Base-by-base conservation (phyloP, 257 asterid genomes). In the Datura wrightii region DNA sequence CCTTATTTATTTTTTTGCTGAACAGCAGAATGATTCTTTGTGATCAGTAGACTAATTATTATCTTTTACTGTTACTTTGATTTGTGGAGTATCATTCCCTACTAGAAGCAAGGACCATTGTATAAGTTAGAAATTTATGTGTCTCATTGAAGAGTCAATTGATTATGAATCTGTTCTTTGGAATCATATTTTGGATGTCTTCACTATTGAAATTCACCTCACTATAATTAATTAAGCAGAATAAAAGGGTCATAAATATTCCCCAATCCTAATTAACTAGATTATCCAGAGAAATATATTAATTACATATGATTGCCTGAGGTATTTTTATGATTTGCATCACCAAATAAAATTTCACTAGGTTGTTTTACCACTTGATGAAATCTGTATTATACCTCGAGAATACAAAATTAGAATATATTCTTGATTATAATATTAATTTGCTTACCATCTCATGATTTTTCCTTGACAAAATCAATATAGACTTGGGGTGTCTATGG, bases 151-250 rank as follows among this genome's bases (percentile, higher is more conserved):
- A 74, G 81, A 48, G 60, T 74, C 60, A 19, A 48, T 6, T 50
- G 81, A 50, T 5, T 11, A 19, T 48, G 60, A 74, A 74, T 74
- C 44, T 48, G 42, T 74, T 5, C 81, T 74, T 48, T 74, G 60
- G 81, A 48, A 74, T 74, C n/a, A 74, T 74, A 74, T 74, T 48
- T 74, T 48, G 11, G 80, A 74, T 74, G 44, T 48, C 44, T 74
- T 74, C 58, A 48, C 48, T 24, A 74, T 48, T 74, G 81, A 24
- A 24, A 44, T 46, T 46, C n/a, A 44, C 11, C 36, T 72, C 58
- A 46, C 39, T 48, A 10, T 24, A 24, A 24, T 24, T 74, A 14
- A 67, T 15, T 67, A 10, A 48, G 60, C 6, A 74, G 60, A 74
- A 74, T 48, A 14, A 74, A 24, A 48, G 19, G 81, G 24, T 24